Evolutionary conservation across 495 filamentous ascomycete genomes (phyloP), one percentile per base, ranked within the genome.

Genomic region (Sordaria brevicollis): DNA sequence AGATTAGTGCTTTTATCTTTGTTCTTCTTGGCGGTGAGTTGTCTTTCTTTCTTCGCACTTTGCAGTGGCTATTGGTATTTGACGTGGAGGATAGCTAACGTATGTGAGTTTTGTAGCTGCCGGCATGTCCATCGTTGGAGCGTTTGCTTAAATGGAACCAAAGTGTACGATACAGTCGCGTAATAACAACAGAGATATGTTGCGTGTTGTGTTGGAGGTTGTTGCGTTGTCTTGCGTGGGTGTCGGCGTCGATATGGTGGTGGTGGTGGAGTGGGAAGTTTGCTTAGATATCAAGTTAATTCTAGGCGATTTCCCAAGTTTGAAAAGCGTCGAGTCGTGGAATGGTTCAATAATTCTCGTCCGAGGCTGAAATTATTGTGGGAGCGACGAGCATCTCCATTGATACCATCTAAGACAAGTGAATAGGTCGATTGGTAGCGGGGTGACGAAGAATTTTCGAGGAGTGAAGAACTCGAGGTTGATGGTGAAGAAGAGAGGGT

Each of bases 81-180:
- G n/a, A 2, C n/a, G 13, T 62, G 19, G 67, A 17, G 2, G 35
- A 31, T 36, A 35, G 36, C 76, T 81, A 67, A 81, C 69, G 39
- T 17, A 19, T 5, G 19, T 21, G 17, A 13, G 34, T 41, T 4
- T 15, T 35, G 65, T 43, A 77, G 79, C 76, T 62, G 68, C 69
- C 41, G 78, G 76, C 83, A 91, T 91, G 89, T 87, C 89, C 80
- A 87, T 88, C 82, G 84, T 87, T 82, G 88, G 81, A 76, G 84
- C 83, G 71, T 80, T 81, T 72, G 82, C 82, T 31, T 83, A 80
- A 77, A 70, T 5, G 25, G 2, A 35, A 38, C 8, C 15, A 34
- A 35, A 37, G 6, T 29, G 35, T 39, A 31, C 67, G 10, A 67
- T 62, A 49, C n/a, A 3, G n/a, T 35, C n/a, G 49, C 9, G 37